Base-by-base conservation (phyloP, 176 grass and related monocot genomes). In the Cymbopogon citratus region DNA sequence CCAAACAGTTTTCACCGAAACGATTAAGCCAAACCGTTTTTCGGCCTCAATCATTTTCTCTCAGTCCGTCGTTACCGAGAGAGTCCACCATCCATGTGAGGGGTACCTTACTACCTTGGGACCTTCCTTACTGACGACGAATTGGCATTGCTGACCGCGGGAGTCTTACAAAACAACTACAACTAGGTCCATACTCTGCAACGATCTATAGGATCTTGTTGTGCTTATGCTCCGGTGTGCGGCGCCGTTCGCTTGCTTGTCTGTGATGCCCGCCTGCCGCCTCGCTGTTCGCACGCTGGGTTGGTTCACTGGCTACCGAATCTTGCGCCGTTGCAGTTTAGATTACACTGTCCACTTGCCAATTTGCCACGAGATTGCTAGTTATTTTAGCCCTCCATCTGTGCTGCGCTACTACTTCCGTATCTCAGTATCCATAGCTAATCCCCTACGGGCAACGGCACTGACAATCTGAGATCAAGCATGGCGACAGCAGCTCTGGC, bases 401-500 rank as follows among this genome's bases (percentile, higher is more conserved):
- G 18, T 65, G 52, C 18, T 59, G 49, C 15, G 14, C 44, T 52
- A 26, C 6, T 54, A n/a, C 57, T 66, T 65, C 67, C 45, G 38
- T 12, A 31, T 63, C 13, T 10, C 41, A 31, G 9, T 39, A 29
- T 38, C 62, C 41, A 8, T 29, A 48, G 59, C 63, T 14, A 33
- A 18, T 63, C 43, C 23, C 12, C 34, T 25, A 27, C 25, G 19
- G 25, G 41, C 34, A 15, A 28, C 35, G 10, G 26, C 45, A 48
- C 45, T 16, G 45, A 48, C 14, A 48, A 48, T 48, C 45, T 48
- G 14, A 48, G 3, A 16, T 16, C 45, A 48, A 70, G 19, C 36
- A 89, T 89, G 87, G 81, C 64, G 10, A 25, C 25, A 7, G 52
- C 77, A 33, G 52, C 63, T 19, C 3, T 36, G 83, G 87, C 66